Base-by-base conservation (phyloP, 208 protist genomes). In the Acanthamoeba royreba region DNA sequence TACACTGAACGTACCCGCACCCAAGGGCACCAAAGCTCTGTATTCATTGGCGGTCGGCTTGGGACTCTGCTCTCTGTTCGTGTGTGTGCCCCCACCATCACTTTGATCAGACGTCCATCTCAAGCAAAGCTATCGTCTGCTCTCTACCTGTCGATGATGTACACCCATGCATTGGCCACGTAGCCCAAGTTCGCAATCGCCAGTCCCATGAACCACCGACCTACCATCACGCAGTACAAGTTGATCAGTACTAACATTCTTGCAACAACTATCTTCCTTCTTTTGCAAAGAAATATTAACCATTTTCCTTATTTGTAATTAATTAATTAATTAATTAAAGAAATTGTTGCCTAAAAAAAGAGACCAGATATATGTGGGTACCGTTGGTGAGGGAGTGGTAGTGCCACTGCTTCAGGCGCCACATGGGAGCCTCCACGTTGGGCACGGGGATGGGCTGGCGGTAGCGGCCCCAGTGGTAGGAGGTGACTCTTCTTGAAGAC, bases 321-420 rank as follows among this genome's bases (percentile, higher is more conserved):
- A n/a, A n/a, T n/a, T n/a, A n/a, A n/a, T n/a, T 5, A 5, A 28
- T 15, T n/a, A 22, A 58, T n/a, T 13, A 58, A 58, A 58, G 22
- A n/a, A n/a, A n/a, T n/a, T n/a, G n/a, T n/a, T n/a, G n/a, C n/a
- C n/a, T n/a, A n/a, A n/a, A n/a, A n/a, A n/a, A 58, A 58, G 49
- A n/a, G 22, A 58, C 13, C 49, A 58, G 49, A 22, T n/a, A 13
- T 13, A 13, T 13, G 49, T 22, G 22, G 49, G n/a, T 35, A 87
- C 77, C 77, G n/a, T 87, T 87, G n/a, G 28, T 87, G 33, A 87
- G 33, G 47, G 77, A 87, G 77, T 87, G 77, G 77, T 87, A 87
- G 77, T 87, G 77, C 77, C 77, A 87, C 31, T 53, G 77, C 47
- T 87, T 87, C 11, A 87, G 77, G 28, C 77, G 77, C 77, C 43